Evolutionary conservation across 345 rosid genomes (phyloP).

Genomic region (Brassica napus): DNA sequence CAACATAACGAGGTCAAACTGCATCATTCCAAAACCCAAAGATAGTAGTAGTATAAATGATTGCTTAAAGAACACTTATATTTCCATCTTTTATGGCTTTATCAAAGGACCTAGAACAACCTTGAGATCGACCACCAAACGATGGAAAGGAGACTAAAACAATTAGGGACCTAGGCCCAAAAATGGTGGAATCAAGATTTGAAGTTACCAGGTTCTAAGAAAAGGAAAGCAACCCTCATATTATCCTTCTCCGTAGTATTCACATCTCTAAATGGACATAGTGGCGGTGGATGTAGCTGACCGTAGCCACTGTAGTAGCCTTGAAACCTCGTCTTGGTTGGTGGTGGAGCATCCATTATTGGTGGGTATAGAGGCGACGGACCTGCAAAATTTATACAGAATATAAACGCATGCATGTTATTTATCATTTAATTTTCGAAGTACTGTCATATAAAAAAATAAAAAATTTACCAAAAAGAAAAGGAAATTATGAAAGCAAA

Average conservation of each 20-base stretch:
- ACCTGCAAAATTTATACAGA: conserved; percentile 10
- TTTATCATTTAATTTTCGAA: not conserved
- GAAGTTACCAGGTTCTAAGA: not conserved
- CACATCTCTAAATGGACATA: conserved; percentile 31
- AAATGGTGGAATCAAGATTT: not conserved
- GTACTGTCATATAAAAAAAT: not conserved
- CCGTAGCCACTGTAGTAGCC: conserved; percentile 23
- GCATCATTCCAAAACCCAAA: conserved; percentile 5
- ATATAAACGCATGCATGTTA: not conserved
- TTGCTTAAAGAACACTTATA: not conserved
- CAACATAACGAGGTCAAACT: conserved; percentile 32
- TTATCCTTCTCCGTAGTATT: conserved; percentile 31
- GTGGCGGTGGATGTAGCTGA: conserved; percentile 31
- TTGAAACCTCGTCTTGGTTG: conserved; percentile 12
- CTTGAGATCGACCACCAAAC: not conserved
- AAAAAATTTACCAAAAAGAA: not conserved
- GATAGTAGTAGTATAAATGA: not conserved
- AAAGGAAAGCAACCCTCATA: not conserved
- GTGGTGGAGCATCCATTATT: conserved; percentile 33
- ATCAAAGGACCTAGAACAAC: not conserved
- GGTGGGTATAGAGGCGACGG: conserved; percentile 25
- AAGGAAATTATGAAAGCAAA: not conserved
- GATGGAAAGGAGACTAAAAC: not conserved
- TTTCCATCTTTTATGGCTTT: not conserved
- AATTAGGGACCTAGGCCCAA: not conserved